Evolutionary conservation across 306 rosid genomes (phyloP).

Genomic region (Lagenaria siceraria): DNA sequence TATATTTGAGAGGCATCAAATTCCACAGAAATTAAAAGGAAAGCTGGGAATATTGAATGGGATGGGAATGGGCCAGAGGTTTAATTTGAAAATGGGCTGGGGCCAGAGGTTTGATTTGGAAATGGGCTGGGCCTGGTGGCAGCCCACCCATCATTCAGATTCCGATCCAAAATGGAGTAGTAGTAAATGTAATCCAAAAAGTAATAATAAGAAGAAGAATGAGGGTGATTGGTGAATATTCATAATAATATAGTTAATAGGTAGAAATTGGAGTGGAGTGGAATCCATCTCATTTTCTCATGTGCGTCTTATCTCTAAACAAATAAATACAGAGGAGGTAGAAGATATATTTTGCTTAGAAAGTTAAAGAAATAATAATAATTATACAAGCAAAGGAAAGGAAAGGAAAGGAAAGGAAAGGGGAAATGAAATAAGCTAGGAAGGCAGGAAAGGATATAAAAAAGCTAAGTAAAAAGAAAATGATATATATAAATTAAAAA

Average conservation of each 20-base stretch:
- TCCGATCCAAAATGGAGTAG: neutral
- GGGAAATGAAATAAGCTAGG: neutral
- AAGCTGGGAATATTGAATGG: neutral
- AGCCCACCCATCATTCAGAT: neutral
- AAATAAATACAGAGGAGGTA: neutral
- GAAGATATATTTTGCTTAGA: neutral
- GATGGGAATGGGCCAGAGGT: too few species aligned
- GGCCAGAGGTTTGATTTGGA: neutral
- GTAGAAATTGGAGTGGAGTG: neutral
- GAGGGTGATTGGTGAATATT: too few species aligned
- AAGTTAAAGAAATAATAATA: neutral
- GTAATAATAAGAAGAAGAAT: neutral
- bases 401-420: neutral
- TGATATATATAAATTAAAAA: neutral
- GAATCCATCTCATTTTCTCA: neutral
- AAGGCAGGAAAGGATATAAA: neutral
- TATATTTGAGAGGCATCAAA: too few species aligned
- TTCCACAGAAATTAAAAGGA: too few species aligned
- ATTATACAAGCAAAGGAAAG: neutral
- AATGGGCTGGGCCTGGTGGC: neutral
- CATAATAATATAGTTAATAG: too few species aligned
- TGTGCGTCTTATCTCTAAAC: neutral
- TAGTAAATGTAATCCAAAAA: too few species aligned
- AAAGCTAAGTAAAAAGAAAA: neutral
- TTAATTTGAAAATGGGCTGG: neutral